Conservation (phyloP, 371 early-diverging fungal species). For the Nematocida ausubeli region DNA sequence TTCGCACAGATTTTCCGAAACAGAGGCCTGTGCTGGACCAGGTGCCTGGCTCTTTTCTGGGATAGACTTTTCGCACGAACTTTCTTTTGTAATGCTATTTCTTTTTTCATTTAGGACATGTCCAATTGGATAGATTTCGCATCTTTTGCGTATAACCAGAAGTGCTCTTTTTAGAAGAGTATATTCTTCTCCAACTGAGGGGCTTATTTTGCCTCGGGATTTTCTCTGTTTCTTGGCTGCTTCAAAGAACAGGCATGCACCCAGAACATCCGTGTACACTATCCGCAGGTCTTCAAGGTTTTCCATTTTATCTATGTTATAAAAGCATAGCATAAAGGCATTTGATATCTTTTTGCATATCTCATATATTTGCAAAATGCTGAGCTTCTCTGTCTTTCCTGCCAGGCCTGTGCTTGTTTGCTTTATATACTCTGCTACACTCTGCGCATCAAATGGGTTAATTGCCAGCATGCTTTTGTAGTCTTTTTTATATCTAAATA, state of each 20-base stretch:
- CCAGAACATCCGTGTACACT: not conserved
- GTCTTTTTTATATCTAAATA: slow-evolving; percentile 38
- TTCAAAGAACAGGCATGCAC: not conserved
- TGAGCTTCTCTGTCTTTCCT: not conserved
- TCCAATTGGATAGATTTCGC: slow-evolving; percentile 3
- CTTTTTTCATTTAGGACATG: not conserved
- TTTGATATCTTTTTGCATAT: not conserved
- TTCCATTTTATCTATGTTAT: slow-evolving; percentile 12
- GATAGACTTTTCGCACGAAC: not conserved
- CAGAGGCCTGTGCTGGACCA: not conserved
- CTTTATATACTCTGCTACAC: slow-evolving; percentile 2
- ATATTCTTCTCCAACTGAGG: not conserved
- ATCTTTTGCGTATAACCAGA: not conserved
- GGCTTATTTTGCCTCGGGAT: not conserved
- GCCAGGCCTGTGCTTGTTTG: not conserved
- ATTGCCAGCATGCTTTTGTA: slow-evolving; percentile 15
- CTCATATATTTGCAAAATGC: not conserved
- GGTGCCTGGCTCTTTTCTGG: not conserved
- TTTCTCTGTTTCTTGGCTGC: not conserved
- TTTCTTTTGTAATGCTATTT: not conserved
- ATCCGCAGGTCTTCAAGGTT: not conserved
- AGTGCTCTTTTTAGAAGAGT: slow-evolving; percentile 4
- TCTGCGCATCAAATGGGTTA: slow-evolving; percentile 3
- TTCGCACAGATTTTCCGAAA: not conserved
- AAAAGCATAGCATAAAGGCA: not conserved